These are phyloP conservation scores for Medicago truncatula DNA, from an alignment of 306 rosid genomes.

Conservation along the genomic window DNA sequence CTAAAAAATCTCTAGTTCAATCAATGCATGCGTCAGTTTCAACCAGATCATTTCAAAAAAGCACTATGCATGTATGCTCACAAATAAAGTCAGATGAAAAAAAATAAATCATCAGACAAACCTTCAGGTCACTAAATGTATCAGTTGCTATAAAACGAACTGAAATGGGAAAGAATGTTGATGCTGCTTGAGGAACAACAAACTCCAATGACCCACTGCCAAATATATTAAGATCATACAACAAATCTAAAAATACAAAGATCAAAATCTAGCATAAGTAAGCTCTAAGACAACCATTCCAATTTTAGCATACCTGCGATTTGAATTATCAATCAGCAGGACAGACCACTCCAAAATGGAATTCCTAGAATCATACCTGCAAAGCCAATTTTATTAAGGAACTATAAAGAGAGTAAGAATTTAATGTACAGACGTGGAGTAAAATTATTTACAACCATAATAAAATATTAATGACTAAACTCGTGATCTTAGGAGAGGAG, in stretches of 20 bases:
- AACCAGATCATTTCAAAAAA: background rate
- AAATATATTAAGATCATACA: constrained; percentile 42
- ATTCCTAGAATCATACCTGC: constrained; percentile 89
- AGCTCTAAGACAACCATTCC: constrained; percentile 11
- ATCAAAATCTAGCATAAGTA: background rate
- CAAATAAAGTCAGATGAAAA: constrained; percentile 13
- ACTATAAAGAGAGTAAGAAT: constrained; percentile 3
- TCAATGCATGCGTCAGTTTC: constrained; percentile 3
- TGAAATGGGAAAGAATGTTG: constrained; percentile 87
- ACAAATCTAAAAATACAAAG: constrained; percentile 15
- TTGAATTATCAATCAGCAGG: constrained; percentile 86
- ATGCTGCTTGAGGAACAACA: constrained; percentile 86
- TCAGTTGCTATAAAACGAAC: constrained; percentile 74
- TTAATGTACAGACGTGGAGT: background rate
- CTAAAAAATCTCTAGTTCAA: background rate
- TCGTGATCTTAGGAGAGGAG: background rate
- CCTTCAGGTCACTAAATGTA: constrained; percentile 94
- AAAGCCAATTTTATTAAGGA: constrained; percentile 25
- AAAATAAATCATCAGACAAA: constrained; percentile 34
- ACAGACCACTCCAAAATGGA: constrained; percentile 91
- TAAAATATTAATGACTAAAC: constrained; percentile 6
- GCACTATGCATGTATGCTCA: constrained; percentile 9
- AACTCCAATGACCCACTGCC: constrained; percentile 95
- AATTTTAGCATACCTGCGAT: constrained; percentile 71
- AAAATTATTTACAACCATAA: constrained; percentile 8